Base-by-base conservation (phyloP, 129 eudicot genomes). In the Arctium minus region DNA sequence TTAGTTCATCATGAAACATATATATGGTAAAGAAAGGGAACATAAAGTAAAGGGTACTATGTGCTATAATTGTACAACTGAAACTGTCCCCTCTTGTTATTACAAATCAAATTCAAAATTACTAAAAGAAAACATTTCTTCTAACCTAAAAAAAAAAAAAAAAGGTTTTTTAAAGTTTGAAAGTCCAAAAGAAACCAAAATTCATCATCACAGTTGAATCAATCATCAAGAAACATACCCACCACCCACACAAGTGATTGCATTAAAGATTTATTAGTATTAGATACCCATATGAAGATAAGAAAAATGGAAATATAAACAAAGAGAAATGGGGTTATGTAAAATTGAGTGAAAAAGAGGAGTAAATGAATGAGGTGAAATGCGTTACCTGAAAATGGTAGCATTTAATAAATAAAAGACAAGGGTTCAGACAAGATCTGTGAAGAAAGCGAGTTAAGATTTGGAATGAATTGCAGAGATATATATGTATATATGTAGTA, bases 21-120 rank as follows among this genome's bases (percentile, higher is more conserved):
- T 48, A 72, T 32, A 74, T 44, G 22, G 48, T 9, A 10, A 13
- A 74, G 82, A 30, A 78, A 69, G 13, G 73, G 73, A 31, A 71
- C 70, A 62, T 7, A 62, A 77, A 64, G 27, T 22, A 22, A 22
- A 0, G 27, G 73, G 81, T 78, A 78, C 53, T 60, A 17, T 60
- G 46, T 33, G 35, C 31, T 35, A 56, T 46, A 18, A 77, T 17
- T 33, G 73, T 64, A 37, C 35, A 62, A 32, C 69, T 15, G 39
- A 72, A 82, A 85, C 83, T 71, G 87, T 73, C 67, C 83, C 87
- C 89, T 75, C 75, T 62, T 44, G 46, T 60, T 64, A 67, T 53
- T 71, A 71, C 77, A 73, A 22, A 5, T 73, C n/a, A 73, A 73
- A 73, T 40, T 73, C 33, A 72, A 72, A 22, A 36, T 17, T 37